Conservation (phyloP, 2,329 filamentous ascomycete genomes). For the Aplosporella prunicola region DNA sequence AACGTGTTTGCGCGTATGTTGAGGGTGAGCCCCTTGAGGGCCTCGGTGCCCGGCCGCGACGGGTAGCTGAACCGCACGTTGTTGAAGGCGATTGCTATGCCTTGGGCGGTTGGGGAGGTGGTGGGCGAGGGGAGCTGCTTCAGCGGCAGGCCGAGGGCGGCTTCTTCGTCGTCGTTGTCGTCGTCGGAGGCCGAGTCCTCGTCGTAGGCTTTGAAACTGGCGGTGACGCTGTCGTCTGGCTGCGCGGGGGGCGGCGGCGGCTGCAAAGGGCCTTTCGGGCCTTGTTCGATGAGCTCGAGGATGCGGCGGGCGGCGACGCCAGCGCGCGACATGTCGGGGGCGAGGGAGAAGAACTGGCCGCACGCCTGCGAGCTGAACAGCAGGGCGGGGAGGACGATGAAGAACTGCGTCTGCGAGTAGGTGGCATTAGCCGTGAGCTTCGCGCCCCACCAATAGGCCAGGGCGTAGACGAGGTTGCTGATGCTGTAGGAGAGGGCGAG, state of each 20-base stretch:
- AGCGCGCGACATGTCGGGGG: conserved; percentile 1
- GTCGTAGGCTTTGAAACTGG: too few species aligned
- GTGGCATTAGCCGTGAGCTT: conserved; percentile 2
- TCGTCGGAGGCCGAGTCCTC: neutral
- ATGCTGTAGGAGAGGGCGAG: conserved; percentile 3
- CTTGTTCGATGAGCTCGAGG: conserved; percentile 2
- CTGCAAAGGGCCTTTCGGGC: neutral
- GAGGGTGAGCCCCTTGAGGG: conserved; percentile 14
- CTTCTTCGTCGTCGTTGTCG: neutral
- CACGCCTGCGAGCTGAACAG: conserved; percentile 59
- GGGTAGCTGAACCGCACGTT: conserved; percentile 9
- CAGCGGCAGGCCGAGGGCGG: neutral
- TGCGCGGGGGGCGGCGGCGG: neutral
- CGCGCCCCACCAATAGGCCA: conserved; percentile 63
- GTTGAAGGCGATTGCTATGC: conserved; percentile 2
- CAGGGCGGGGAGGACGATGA: conserved; percentile 54
- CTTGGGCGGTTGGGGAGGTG: neutral
- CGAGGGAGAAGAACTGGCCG: conserved; percentile 58
- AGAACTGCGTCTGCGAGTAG: conserved; percentile 48
- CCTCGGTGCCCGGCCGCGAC: conserved; percentile 22
- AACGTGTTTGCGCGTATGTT: conserved; percentile 32
- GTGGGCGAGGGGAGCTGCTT: neutral
- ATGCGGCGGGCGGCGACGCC: neutral
- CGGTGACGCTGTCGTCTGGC: neutral
- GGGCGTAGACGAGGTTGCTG: conserved; percentile 52